phyloP scores from a whole-genome alignment of 1,139 yeast genomes.

The Yamadazyma triangularis region DNA sequence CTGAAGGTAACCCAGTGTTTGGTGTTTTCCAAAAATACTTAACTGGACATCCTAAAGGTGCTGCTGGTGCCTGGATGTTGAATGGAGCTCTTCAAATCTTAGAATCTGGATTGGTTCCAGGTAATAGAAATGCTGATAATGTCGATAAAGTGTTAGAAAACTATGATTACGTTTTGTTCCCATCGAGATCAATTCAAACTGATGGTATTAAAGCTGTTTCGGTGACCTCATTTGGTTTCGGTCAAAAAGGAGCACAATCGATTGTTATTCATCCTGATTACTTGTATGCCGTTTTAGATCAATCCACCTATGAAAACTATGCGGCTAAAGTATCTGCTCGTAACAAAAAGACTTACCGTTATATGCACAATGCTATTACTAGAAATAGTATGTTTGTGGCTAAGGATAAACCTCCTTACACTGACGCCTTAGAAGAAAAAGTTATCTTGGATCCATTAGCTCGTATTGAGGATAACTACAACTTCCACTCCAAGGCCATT shows the following conservation, averaged over 20 bases:
- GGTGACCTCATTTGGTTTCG: slow-evolving; percentile 96
- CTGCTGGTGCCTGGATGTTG: slow-evolving; percentile 99
- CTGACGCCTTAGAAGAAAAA: slow-evolving; percentile 77
- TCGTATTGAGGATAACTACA: slow-evolving; percentile 60
- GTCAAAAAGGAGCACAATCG: slow-evolving; percentile 99
- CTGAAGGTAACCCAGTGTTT: slow-evolving; percentile 94
- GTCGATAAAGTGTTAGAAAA: slow-evolving; percentile 79
- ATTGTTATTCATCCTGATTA: slow-evolving; percentile 90
- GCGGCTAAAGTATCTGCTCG: slow-evolving; percentile 69
- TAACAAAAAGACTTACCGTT: slow-evolving; percentile 88
- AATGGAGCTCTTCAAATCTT: slow-evolving; percentile 95
- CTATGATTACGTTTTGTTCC: slow-evolving; percentile 85
- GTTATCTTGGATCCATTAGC: slow-evolving; percentile 97
- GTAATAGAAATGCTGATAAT: slow-evolving; percentile 98
- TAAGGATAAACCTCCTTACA: slow-evolving; percentile 90
- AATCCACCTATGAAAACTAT: slow-evolving; percentile 64
- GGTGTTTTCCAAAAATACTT: slow-evolving; percentile 99
- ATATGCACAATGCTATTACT: slow-evolving; percentile 93
- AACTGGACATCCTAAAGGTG: slow-evolving; percentile 99
- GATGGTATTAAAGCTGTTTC: slow-evolving; percentile 98
- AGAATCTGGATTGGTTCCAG: slow-evolving; percentile 93
- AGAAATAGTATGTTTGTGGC: slow-evolving; percentile 89
- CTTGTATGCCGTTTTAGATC: slow-evolving; percentile 78
- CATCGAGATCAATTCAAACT: slow-evolving; percentile 89
- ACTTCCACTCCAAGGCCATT: slow-evolving; percentile 41